A percentile compares a stretch with the other conserved stretches of the same genome.
Conservation (phyloP, 257 asterid genomes). For the Pogostemon cablin region DNA sequence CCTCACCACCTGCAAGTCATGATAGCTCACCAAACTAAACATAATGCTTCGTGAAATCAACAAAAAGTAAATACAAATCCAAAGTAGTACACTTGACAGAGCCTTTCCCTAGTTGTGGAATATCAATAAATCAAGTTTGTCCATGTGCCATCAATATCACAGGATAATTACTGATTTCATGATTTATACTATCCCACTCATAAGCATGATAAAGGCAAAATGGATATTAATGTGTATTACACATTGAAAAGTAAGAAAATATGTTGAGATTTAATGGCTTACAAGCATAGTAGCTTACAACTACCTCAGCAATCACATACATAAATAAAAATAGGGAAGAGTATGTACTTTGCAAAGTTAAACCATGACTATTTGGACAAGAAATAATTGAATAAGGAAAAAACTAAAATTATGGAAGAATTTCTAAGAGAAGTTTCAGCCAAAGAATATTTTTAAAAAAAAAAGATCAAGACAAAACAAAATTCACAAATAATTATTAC, state of each 20-base stretch:
- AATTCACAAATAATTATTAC: constrained; percentile 22
- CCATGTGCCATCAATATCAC: not conserved
- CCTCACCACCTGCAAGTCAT: constrained; percentile 82
- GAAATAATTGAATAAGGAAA: not conserved
- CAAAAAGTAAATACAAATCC: not conserved
- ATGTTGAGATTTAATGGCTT: not conserved
- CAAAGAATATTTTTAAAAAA: not conserved
- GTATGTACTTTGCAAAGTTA: not conserved
- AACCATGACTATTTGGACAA: not conserved
- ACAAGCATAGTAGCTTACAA: constrained; percentile 8
- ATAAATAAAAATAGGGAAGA: not conserved
- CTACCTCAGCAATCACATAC: not conserved
- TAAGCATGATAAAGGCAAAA: not conserved
- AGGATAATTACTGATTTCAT: not conserved
- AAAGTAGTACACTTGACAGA: not conserved
- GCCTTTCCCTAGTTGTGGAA: not conserved
- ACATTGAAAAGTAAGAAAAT: constrained; percentile 1
- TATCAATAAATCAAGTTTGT: constrained; percentile 3
- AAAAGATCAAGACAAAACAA: not conserved
- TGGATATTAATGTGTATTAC: not conserved
- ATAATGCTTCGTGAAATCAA: constrained; percentile 5
- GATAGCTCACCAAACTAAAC: constrained; percentile 24
- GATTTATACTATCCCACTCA: constrained; percentile 12
- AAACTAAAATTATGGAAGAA: not conserved
- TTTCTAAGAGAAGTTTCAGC: not conserved